A percentile compares a stretch with the other conserved stretches of the same genome.
These are phyloP conservation scores for Aspergillus sparsus DNA, from an alignment of 495 filamentous ascomycete species.

Conservation along the genomic window DNA sequence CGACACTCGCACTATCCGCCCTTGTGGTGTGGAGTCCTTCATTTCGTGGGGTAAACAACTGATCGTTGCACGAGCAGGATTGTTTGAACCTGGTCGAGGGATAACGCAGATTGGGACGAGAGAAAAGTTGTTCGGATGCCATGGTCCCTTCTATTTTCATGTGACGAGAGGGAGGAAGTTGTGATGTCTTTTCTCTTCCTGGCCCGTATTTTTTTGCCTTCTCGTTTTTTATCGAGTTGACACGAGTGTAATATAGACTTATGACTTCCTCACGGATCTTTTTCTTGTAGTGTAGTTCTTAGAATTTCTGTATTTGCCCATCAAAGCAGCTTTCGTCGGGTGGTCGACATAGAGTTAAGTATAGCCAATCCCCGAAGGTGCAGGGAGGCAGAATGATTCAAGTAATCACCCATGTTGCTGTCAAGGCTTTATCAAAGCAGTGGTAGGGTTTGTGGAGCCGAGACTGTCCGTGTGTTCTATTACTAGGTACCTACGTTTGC, in stretches of 20 bases:
- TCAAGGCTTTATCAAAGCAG: no score
- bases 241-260: constrained; percentile 46
- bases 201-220: constrained; percentile 23
- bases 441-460: no score
- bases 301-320: no score
- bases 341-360: no score
- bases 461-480: no score
- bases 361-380: no score
- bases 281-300: constrained; percentile 4
- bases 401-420: no score
- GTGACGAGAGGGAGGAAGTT: constrained; percentile 34
- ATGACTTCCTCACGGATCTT: constrained; percentile 36
- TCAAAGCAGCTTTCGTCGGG: no score
- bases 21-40: constrained; percentile 6
- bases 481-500: no score
- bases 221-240: constrained; percentile 25
- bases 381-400: no score
- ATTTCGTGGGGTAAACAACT: constrained; percentile 4
- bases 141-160: constrained; percentile 25
- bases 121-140: constrained; percentile 33
- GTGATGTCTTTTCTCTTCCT: constrained; percentile 39
- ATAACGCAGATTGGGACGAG: constrained; percentile 23
- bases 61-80: background rate
- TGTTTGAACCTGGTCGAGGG: background rate
- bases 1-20: constrained; percentile 33